A percentile compares a stretch with the other conserved stretches of the same genome.
These are phyloP conservation scores for Annona squamosa DNA, from an alignment of 164 flowering plant genomes.

Conservation along the genomic window DNA sequence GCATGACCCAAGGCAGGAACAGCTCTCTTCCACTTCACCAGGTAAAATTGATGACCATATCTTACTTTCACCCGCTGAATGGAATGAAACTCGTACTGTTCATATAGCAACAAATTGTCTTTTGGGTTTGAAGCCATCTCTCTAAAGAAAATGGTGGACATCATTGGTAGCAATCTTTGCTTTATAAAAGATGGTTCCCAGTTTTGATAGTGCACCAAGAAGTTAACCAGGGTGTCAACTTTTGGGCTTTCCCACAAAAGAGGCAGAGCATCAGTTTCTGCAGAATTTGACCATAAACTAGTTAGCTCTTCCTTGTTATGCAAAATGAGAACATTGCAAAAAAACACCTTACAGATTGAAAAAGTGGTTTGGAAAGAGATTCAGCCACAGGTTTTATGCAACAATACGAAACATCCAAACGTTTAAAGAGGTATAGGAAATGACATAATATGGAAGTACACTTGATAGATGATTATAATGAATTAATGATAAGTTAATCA, in stretches of 20 bases:
- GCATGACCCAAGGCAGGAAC: conserved; percentile 9
- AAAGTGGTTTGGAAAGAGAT: neutral
- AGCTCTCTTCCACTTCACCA: conserved; percentile 77
- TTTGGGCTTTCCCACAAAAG: conserved; percentile 59
- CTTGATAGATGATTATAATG: neutral
- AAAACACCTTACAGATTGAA: neutral
- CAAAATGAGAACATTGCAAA: neutral
- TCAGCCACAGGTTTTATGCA: neutral
- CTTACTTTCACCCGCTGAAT: conserved; percentile 64
- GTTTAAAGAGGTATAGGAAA: neutral
- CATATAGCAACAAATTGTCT: conserved; percentile 35
- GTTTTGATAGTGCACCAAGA: conserved; percentile 53
- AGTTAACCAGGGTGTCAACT: conserved; percentile 58
- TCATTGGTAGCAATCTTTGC: conserved; percentile 69
- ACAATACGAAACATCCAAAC: no score
- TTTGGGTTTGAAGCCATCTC: conserved; percentile 48
- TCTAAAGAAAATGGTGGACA: conserved; percentile 77
- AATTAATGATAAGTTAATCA: neutral
- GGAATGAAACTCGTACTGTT: conserved; percentile 68
- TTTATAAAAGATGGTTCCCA: conserved; percentile 81
- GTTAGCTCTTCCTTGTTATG: neutral
- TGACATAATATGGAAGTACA: neutral
- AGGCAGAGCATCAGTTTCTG: conserved; percentile 37
- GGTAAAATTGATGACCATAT: conserved; percentile 55
- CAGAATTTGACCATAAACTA: conserved; percentile 5